phyloP scores from a whole-genome alignment of 192 early-diverging fungal species.

The Gaertneriomyces sp. region DNA sequence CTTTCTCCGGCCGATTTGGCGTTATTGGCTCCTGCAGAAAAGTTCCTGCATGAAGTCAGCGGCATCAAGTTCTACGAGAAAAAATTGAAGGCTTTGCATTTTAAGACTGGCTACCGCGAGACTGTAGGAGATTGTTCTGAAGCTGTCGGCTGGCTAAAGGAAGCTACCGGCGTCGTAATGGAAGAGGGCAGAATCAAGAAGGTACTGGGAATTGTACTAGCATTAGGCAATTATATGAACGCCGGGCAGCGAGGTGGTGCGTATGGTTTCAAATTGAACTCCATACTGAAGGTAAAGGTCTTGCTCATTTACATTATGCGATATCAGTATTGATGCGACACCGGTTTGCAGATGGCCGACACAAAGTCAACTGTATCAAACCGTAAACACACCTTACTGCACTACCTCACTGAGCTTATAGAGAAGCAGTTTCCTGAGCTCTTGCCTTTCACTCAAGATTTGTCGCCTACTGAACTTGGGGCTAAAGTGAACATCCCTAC shows the following conservation, averaged over 20 bases:
- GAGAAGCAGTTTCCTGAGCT: conserved; percentile 48
- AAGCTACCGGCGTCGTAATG: conserved; percentile 42
- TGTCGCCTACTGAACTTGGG: conserved; percentile 43
- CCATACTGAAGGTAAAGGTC: conserved; percentile 43
- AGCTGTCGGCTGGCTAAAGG: conserved; percentile 34
- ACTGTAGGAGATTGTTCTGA: conserved; percentile 41
- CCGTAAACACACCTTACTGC: conserved; percentile 45
- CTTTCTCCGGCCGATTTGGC: conserved; percentile 39
- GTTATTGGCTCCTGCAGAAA: conserved; percentile 42
- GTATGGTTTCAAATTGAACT: conserved; percentile 50
- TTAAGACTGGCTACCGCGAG: conserved; percentile 42
- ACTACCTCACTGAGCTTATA: conserved; percentile 46
- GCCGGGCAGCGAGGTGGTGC: conserved; percentile 48
- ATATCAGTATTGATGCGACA: too few relatives aligned
- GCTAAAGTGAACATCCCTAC: conserved; percentile 45
- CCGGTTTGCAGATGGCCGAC: conserved; percentile 37
- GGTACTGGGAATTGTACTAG: conserved; percentile 47
- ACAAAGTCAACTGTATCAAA: conserved; percentile 40
- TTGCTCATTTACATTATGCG: background rate
- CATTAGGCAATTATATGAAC: conserved; percentile 57
- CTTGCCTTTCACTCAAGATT: conserved; percentile 34
- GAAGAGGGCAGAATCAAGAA: conserved; percentile 47
- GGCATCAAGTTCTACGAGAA: conserved; percentile 40
- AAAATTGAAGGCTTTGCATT: conserved; percentile 47
- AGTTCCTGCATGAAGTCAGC: conserved; percentile 44